phyloP scores from a whole-genome alignment of 2,329 filamentous ascomycete genomes.

The Alternaria incomplexa region DNA sequence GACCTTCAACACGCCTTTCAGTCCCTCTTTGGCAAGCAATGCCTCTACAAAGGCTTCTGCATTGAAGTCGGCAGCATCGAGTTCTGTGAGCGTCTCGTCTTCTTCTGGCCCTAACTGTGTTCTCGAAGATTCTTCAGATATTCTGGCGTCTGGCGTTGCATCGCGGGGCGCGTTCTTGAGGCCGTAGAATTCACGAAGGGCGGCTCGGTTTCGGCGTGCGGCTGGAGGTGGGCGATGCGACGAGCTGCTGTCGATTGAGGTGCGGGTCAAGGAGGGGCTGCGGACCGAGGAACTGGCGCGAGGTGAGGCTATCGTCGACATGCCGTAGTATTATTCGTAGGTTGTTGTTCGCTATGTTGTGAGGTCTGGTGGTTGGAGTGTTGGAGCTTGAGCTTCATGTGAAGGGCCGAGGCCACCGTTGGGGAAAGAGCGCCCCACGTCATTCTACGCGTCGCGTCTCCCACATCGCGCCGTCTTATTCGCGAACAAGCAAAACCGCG shows the following conservation, averaged over 20 bases:
- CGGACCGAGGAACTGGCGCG: conserved; percentile 64
- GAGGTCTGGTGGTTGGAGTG: neutral
- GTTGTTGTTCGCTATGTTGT: neutral
- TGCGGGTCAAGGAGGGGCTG: conserved; percentile 77
- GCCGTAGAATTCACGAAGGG: conserved; percentile 94
- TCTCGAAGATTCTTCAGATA: conserved; percentile 40
- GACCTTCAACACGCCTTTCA: conserved; percentile 72
- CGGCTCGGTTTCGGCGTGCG: conserved; percentile 75
- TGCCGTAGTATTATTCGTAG: conserved; percentile 31
- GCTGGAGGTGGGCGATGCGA: conserved; percentile 45
- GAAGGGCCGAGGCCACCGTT: conserved; percentile 26
- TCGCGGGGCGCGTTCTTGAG: conserved; percentile 61
- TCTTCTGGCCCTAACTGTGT: conserved; percentile 49
- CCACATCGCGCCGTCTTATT: neutral
- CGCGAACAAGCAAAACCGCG: neutral
- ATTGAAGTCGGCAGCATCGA: conserved; percentile 77
- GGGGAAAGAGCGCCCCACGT: conserved; percentile 24
- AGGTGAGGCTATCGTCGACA: conserved; percentile 67
- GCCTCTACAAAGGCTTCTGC: conserved; percentile 70
- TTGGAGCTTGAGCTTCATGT: conserved; percentile 11
- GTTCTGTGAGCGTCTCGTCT: conserved; percentile 68
- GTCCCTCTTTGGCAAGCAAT: conserved; percentile 65
- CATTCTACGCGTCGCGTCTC: conserved; percentile 33
- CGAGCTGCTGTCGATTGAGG: conserved; percentile 63
- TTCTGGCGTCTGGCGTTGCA: conserved; percentile 28